phyloP scores from a whole-genome alignment of 441 rosid species.

The Populus hybrid region DNA sequence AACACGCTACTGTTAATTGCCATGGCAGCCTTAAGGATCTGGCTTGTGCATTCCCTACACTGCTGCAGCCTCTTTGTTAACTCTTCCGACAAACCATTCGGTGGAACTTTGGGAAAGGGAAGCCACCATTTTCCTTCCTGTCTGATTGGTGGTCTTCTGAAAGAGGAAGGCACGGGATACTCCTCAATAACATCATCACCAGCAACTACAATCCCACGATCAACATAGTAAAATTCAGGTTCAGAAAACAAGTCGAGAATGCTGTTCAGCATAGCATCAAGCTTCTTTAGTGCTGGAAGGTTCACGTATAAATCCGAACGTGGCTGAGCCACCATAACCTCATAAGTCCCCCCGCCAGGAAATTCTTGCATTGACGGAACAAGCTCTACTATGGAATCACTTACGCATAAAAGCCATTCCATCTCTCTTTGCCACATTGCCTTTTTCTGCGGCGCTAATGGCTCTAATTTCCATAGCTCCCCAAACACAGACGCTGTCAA shows the following conservation, averaged over 20 bases:
- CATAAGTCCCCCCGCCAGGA: no score
- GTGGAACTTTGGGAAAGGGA: constrained; percentile 80
- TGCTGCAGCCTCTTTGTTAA: constrained; percentile 72
- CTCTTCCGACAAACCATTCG: constrained; percentile 61
- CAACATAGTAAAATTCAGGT: constrained; percentile 77
- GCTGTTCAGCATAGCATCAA: constrained; percentile 68
- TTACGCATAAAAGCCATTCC: no score
- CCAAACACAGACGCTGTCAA: no score
- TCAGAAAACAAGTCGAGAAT: constrained; percentile 65
- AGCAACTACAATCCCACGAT: constrained; percentile 60
- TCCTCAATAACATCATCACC: constrained; percentile 42
- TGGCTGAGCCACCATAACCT: constrained; percentile 50
- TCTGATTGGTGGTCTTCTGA: constrained; percentile 47
- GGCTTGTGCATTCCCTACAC: constrained; percentile 75
- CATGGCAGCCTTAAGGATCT: constrained; percentile 89
- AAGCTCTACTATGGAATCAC: no score
- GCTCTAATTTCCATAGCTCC: no score
- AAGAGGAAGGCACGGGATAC: constrained; percentile 2
- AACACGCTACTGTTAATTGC: constrained; percentile 74
- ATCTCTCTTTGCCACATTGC: no score
- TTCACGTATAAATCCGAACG: constrained; percentile 72
- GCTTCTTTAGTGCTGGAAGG: constrained; percentile 91
- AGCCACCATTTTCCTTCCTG: constrained; percentile 97
- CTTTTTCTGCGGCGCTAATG: no score
- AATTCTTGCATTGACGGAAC: no score